Base-by-base conservation (phyloP, 106 monocot genomes). In the Apostasia shenzhenica region DNA sequence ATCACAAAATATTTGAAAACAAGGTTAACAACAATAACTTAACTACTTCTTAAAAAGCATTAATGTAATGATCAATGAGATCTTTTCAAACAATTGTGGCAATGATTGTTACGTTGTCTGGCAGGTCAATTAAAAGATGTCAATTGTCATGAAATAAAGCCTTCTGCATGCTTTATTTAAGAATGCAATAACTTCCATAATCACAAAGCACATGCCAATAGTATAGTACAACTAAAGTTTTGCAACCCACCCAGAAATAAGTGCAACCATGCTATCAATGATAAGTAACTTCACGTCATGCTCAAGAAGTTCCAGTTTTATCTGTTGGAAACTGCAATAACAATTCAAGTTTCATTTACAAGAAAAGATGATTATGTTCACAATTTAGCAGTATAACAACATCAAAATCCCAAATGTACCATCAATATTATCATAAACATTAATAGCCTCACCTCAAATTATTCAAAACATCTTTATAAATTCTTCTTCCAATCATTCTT, bases 211-310 rank as follows among this genome's bases (percentile, higher is more conserved):
- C 61, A 6, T 45, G 5, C 50, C 50, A 50, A 5, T 5, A 5
- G 6, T 50, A 38, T 4, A 47, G 45, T 46, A 46, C 46, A 63
- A 5, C 46, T 11, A 59, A 67, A 75, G 9, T 41, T 58, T 6
- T 45, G 13, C 43, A 59, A 44, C 72, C 70, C 59, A 89, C 95
- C 86, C 55, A 41, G 81, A 74, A 56, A 82, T 13, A 69, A 95
- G 78, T 74, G 84, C 88, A 80, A 92, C 86, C 80, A 95, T 88
- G 79, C 92, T 92, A 69, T 95, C 95, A 77, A 95, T 74, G 70
- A 95, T 63, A n/a, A 95, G 78, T 70, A 95, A 82, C 60, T 89
- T 95, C 67, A 95, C 86, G 14, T 95, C 84, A 76, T 88, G 82
- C 37, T 89, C 80, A 55, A 95, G 73, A 72, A 86, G 73, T 57